Evolutionary conservation across 2,329 filamentous ascomycete genomes (phyloP).

Genomic region (Lasiodiplodia sp.): DNA sequence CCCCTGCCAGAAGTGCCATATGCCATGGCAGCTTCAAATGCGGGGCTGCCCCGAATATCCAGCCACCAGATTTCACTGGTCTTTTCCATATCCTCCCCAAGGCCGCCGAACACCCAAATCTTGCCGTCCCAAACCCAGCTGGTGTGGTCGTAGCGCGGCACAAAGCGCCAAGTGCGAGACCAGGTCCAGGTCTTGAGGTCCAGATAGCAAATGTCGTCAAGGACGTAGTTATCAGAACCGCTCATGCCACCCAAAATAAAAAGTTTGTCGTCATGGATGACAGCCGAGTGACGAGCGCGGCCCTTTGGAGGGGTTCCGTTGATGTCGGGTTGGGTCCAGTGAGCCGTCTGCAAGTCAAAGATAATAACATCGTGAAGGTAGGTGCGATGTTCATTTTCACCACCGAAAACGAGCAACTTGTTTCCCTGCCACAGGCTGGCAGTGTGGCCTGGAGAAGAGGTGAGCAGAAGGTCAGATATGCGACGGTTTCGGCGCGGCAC

Average conservation of each 20-base stretch:
- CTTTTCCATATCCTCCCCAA: conserved; percentile 97
- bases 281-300: conserved; percentile 89
- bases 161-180: conserved; percentile 96
- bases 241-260: conserved; percentile 97
- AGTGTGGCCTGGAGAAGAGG: conserved; percentile 74
- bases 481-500: conserved; percentile 35
- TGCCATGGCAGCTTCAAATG: conserved; percentile 76
- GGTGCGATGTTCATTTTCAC: conserved; percentile 95
- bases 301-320: conserved; percentile 86
- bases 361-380: conserved; percentile 96
- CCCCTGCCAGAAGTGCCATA: conserved; percentile 48
- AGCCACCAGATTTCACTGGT: conserved; percentile 97
- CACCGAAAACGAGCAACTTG: conserved; percentile 96
- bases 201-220: conserved; percentile 96
- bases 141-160: conserved; percentile 92
- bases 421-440: conserved; percentile 92
- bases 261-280: conserved; percentile 94
- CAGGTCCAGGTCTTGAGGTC: conserved; percentile 98
- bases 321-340: conserved; percentile 93
- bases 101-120: conserved; percentile 94
- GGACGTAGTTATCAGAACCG: conserved; percentile 86
- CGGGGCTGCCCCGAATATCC: conserved; percentile 88
- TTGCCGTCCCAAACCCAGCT: conserved; percentile 92
- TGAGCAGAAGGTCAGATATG: conserved; percentile 12
- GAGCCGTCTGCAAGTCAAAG: conserved; percentile 90